Evolutionary conservation across 129 eudicot species (phyloP), one percentile per base, ranked within the genome.

Genomic region (Ambrosia artemisiifolia): DNA sequence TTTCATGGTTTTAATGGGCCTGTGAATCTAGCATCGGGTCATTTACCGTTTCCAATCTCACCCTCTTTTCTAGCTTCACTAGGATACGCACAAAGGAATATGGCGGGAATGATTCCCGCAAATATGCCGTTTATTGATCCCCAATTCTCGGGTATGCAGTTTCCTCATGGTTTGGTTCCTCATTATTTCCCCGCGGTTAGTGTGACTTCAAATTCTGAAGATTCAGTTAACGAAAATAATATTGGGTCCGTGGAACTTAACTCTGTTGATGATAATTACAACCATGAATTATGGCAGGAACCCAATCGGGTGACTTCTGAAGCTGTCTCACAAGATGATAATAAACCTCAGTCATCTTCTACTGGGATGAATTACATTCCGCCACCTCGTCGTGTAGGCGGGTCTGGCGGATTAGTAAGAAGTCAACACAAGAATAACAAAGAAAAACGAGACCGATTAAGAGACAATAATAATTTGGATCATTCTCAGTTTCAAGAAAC

Each of bases 1-100:
- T 57, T 87, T 71, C 89, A 90, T 28, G 86, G 87, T 24, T 84
- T 85, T 46, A 84, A 86, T 24, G 88, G 91, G 76, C 97, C 97
- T 0, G 20, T 86, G 65, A 86, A 84, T 78, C 60, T 84, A 60
- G 72, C 85, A 54, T 73, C 91, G 5, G 84, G 79, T 59, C 91
- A 90, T 43, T 65, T 82, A 67, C 97, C 98, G 47, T 83, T 78
- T 78, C 87, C 88, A 5, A 62, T 90, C 43, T 64, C 99, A 0
- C 89, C 90, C 0, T 85, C 95, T 5, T 79, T 88, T 69, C 75
- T 94, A 48, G 85, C 95, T 55, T 82, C 96, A 14, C 65, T 88
- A 80, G 99, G 97, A 55, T 88, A 84, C 78, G 53, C 79, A 46
- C 96, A 88, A 68, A 81, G 84, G 75, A 84, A 77, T 77, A 14